These are phyloP conservation scores for Cutaneotrichosporon mucoides DNA, from an alignment of 1,284 basidiomycete species.

Conservation along the genomic window DNA sequence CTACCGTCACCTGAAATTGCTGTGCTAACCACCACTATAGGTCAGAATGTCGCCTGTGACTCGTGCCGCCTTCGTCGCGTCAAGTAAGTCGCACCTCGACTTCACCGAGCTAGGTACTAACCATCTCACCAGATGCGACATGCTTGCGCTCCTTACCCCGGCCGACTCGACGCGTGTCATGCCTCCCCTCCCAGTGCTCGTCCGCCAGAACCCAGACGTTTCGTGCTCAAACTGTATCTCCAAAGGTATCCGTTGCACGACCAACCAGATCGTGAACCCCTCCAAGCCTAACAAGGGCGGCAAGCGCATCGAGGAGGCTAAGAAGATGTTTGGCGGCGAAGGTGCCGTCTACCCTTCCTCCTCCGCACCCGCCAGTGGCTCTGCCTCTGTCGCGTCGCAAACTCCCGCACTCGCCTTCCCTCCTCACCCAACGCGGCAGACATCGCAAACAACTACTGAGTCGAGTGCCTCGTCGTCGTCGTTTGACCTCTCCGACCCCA, in stretches of 20 bases:
- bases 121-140: conserved; percentile 18
- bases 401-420: not conserved
- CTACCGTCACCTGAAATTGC: too few species aligned
- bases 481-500: not conserved
- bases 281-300: conserved; percentile 42
- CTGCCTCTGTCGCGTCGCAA: not conserved
- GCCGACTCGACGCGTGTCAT: conserved; percentile 5
- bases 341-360: not conserved
- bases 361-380: not conserved
- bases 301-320: conserved; percentile 37
- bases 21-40: too few species aligned
- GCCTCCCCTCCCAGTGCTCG: conserved; percentile 20
- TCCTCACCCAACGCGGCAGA: not conserved
- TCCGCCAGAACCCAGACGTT: conserved; percentile 30
- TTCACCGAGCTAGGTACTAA: too few species aligned
- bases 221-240: conserved; percentile 34
- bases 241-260: conserved; percentile 40
- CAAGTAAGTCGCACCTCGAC: conserved; percentile 25
- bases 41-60: conserved; percentile 41
- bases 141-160: conserved; percentile 27
- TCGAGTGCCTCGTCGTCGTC: not conserved
- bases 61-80: conserved; percentile 38
- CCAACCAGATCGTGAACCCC: conserved; percentile 37
- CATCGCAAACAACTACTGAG: not conserved
- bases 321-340: conserved; percentile 29